These are phyloP conservation scores for Penicillium egyptiacum DNA, from an alignment of 495 filamentous ascomycete genomes.

Conservation along the genomic window DNA sequence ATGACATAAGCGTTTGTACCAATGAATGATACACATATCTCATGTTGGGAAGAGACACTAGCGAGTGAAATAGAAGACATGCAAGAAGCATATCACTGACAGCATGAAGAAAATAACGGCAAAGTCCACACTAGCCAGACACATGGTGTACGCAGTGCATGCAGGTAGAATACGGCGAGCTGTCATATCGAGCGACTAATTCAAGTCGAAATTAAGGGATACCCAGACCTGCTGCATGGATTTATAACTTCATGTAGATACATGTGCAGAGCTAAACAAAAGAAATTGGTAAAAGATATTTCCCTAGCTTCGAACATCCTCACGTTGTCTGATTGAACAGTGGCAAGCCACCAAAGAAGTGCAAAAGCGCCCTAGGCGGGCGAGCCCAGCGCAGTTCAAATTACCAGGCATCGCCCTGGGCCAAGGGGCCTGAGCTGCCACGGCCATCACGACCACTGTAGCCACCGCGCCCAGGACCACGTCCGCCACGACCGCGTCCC, in stretches of 20 bases:
- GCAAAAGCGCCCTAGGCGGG: not conserved
- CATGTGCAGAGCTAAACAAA: not conserved
- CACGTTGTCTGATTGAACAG: not conserved
- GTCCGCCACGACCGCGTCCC: conserved; percentile 19
- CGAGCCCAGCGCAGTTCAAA: not conserved
- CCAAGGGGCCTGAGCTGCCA: not conserved
- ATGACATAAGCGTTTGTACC: no score
- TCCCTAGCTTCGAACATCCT: not conserved
- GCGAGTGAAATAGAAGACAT: not conserved
- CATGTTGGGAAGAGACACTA: no score
- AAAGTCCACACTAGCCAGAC: not conserved
- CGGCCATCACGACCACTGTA: not conserved
- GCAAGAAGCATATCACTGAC: not conserved
- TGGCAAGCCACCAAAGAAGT: not conserved
- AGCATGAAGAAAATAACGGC: not conserved
- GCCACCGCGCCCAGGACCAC: not conserved
- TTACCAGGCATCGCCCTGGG: not conserved
- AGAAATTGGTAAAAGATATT: not conserved
- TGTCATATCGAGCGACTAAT: not conserved
- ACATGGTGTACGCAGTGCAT: no score
- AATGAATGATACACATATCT: no score
- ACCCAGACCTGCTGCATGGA: no score
- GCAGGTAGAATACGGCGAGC: not conserved
- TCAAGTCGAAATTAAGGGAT: not conserved
- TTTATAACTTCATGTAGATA: not conserved